phyloP scores from a whole-genome alignment of 257 asterid species.

The Solanum raphanifolium region DNA sequence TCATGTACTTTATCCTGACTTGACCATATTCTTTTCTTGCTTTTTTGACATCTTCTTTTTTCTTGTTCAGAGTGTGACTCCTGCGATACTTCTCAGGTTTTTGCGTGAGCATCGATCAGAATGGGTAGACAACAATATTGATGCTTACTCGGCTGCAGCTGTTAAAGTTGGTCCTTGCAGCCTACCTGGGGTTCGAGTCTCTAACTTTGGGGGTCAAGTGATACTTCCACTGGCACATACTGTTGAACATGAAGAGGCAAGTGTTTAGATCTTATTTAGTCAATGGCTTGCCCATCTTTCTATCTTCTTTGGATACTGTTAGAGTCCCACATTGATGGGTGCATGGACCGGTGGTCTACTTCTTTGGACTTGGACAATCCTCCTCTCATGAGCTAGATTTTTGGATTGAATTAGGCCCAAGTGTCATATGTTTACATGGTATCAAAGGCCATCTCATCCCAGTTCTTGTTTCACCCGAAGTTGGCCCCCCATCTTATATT shows the following conservation, averaged over 20 bases:
- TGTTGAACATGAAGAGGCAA: slow-evolving; percentile 87
- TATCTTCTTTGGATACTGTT: not conserved
- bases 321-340: not conserved
- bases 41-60: not conserved
- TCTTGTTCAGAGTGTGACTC: slow-evolving; percentile 67
- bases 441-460: not conserved
- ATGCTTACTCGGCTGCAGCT: slow-evolving; percentile 77
- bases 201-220: slow-evolving; percentile 68
- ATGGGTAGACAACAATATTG: slow-evolving; percentile 84
- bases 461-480: not conserved
- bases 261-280: slow-evolving; percentile 3
- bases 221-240: slow-evolving; percentile 84
- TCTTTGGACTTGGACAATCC: not conserved
- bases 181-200: slow-evolving; percentile 47
- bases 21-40: not conserved
- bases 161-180: slow-evolving; percentile 59
- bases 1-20: not conserved
- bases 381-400: not conserved
- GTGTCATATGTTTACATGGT: not conserved
- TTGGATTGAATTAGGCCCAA: not conserved
- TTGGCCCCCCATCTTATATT: not conserved
- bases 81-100: slow-evolving; percentile 72
- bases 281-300: not conserved
- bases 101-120: slow-evolving; percentile 86
- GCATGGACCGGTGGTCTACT: not conserved